A percentile compares a stretch with the other conserved stretches of the same genome.
Conservation (phyloP, 768 basidiomycete species). For the Rhizopogon salebrosus region DNA sequence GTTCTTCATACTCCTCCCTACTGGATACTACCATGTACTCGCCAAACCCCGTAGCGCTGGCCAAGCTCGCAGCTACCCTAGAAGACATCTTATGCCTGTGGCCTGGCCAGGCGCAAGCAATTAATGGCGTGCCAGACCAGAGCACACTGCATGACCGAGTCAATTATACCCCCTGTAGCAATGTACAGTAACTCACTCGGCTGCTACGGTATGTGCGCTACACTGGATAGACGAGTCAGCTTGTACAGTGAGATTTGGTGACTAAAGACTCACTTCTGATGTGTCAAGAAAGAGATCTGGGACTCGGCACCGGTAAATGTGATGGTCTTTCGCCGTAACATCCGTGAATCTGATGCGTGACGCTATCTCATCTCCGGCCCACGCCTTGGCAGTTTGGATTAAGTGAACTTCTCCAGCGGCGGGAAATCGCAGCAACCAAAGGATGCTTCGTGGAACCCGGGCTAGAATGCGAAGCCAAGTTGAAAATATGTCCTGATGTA, state of each 20-base stretch:
- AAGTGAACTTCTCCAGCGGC: constrained; percentile 41
- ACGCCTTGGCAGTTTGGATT: constrained; percentile 33
- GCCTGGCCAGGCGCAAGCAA: constrained; percentile 40
- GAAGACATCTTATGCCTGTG: constrained; percentile 46
- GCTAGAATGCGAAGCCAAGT: constrained; percentile 45
- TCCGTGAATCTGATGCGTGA: constrained; percentile 44
- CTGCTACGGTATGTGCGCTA: constrained; percentile 47
- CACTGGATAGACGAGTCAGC: constrained; percentile 26
- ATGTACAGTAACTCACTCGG: constrained; percentile 32
- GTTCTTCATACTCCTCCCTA: constrained; percentile 39
- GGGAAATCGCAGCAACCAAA: constrained; percentile 52
- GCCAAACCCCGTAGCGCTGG: constrained; percentile 42
- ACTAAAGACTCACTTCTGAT: constrained; percentile 32
- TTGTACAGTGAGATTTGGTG: not conserved
- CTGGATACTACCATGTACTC: constrained; percentile 40
- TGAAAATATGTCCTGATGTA: constrained; percentile 34
- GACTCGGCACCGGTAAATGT: constrained; percentile 41
- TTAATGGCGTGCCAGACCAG: constrained; percentile 47
- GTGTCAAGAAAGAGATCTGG: constrained; percentile 50
- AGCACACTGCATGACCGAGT: constrained; percentile 30
- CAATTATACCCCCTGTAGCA: not conserved
- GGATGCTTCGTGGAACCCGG: constrained; percentile 39
- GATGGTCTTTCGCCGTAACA: constrained; percentile 40
- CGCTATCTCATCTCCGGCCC: constrained; percentile 43
- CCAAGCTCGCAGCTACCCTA: constrained; percentile 45